Percentiles rank a stretch among this genome's conserved stretches.
Evolutionary conservation across 371 early-diverging fungal species (phyloP).

Genomic region (Mucor plumbeus): DNA sequence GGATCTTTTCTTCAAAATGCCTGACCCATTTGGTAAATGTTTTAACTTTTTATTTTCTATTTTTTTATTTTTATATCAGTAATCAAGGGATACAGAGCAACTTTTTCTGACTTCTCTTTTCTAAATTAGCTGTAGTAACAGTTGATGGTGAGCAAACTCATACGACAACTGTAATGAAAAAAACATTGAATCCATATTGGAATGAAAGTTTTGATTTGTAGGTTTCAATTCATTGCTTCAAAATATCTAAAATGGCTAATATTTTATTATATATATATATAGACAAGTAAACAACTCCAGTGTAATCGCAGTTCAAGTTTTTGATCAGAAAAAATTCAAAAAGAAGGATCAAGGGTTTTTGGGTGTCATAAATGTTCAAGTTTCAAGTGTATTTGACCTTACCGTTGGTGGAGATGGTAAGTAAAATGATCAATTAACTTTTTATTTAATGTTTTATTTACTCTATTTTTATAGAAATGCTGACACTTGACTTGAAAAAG

Average conservation of each 20-base stretch:
- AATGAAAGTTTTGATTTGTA: conserved; percentile 79
- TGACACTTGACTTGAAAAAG: conserved; percentile 86
- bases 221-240: conserved; percentile 36
- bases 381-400: conserved; percentile 83
- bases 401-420: conserved; percentile 75
- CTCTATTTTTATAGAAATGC: conserved; percentile 66
- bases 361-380: conserved; percentile 90
- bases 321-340: conserved; percentile 96
- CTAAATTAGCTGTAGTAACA: conserved; percentile 77
- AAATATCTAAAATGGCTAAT: no score
- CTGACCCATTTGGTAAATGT: conserved; percentile 68
- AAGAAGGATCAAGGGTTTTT: conserved; percentile 95
- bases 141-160: conserved; percentile 91
- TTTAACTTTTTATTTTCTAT: no score
- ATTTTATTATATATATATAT: neutral
- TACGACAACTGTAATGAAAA: conserved; percentile 79
- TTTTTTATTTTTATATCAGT: no score
- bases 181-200: conserved; percentile 85
- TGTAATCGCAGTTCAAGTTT: conserved; percentile 92
- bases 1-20: conserved; percentile 77
- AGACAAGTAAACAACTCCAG: conserved; percentile 78
- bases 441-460: neutral
- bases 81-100: conserved; percentile 75
- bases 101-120: conserved; percentile 53
- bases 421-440: neutral